A percentile compares a stretch with the other conserved stretches of the same genome.
phyloP scores from a whole-genome alignment of 768 basidiomycete species.

The Phanerodontia chrysosporium region DNA sequence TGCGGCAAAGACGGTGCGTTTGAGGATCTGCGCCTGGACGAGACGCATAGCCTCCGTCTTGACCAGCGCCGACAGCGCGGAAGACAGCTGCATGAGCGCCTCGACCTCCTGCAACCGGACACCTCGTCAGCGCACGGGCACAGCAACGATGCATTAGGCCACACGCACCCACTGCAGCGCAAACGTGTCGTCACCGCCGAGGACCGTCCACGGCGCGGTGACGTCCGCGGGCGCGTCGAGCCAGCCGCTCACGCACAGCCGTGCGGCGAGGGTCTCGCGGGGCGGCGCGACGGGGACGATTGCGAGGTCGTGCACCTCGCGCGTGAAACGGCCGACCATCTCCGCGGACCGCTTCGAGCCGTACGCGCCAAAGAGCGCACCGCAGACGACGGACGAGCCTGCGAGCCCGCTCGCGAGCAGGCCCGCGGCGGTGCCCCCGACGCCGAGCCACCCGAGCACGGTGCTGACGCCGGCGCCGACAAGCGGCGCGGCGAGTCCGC shows the following conservation, averaged over 20 bases:
- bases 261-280: slow-evolving; percentile 43
- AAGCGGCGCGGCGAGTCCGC: slow-evolving; percentile 53
- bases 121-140: neutral
- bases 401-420: slow-evolving; percentile 50
- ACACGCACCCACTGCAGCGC: slow-evolving; percentile 52
- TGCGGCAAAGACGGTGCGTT: slow-evolving; percentile 46
- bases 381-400: slow-evolving; percentile 51
- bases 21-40: slow-evolving; percentile 44
- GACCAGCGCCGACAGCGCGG: slow-evolving; percentile 40
- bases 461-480: slow-evolving; percentile 51
- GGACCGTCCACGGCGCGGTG: slow-evolving; percentile 48
- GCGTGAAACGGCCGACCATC: slow-evolving; percentile 47
- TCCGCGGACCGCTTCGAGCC: slow-evolving; percentile 44
- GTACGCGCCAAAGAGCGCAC: slow-evolving; percentile 55
- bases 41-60: slow-evolving; percentile 48
- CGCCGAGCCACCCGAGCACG: slow-evolving; percentile 45
- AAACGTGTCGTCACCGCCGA: slow-evolving; percentile 45
- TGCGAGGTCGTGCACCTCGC: slow-evolving; percentile 50
- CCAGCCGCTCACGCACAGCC: slow-evolving; percentile 57
- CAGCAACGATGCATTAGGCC: no score
- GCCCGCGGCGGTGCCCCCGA: slow-evolving; percentile 50
- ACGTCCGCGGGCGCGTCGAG: slow-evolving; percentile 41
- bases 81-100: slow-evolving; percentile 45
- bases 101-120: slow-evolving; percentile 46
- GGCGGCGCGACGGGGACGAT: slow-evolving; percentile 40